Percentiles rank a stretch among this genome's conserved stretches.
phyloP scores from a whole-genome alignment of 148 eudicot species.

The Vaccinium myrtillus region DNA sequence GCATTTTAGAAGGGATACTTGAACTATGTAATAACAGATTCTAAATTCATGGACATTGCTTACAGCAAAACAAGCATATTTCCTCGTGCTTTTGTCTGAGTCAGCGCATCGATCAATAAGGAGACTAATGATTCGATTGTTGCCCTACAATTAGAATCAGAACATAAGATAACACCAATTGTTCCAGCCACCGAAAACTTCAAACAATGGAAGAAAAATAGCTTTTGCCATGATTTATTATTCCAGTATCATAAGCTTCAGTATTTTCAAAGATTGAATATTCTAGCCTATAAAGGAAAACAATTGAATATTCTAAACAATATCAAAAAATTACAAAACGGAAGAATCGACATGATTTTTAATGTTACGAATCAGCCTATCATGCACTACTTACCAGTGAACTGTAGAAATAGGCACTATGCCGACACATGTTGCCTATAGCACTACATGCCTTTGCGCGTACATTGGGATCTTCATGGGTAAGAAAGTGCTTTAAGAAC shows the following conservation, averaged over 20 bases:
- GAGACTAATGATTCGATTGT: conserved; percentile 54
- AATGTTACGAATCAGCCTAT: conserved; percentile 4
- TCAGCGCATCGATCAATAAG: conserved; percentile 88
- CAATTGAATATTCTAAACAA: no score
- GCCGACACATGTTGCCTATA: conserved; percentile 93
- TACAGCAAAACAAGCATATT: conserved; percentile 98
- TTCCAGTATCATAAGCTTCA: conserved; percentile 2
- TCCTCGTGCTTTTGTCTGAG: conserved; percentile 82
- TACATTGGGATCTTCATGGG: conserved; percentile 70
- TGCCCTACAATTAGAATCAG: conserved; percentile 46
- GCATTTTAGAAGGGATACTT: not conserved
- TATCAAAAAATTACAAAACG: not conserved
- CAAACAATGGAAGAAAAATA: not conserved
- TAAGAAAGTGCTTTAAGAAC: conserved; percentile 68
- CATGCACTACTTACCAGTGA: conserved; percentile 49
- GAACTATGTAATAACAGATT: not conserved
- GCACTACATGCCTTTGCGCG: conserved; percentile 93
- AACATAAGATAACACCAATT: not conserved
- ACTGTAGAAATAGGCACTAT: conserved; percentile 82
- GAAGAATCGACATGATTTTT: not conserved
- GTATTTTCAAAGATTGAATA: not conserved
- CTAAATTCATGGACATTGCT: conserved; percentile 20
- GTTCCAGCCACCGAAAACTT: not conserved
- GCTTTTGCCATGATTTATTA: not conserved
- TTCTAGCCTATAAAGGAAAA: no score